Evolutionary conservation across 148 eudicot species (phyloP).

Genomic region (Dianthus caryophyllus): DNA sequence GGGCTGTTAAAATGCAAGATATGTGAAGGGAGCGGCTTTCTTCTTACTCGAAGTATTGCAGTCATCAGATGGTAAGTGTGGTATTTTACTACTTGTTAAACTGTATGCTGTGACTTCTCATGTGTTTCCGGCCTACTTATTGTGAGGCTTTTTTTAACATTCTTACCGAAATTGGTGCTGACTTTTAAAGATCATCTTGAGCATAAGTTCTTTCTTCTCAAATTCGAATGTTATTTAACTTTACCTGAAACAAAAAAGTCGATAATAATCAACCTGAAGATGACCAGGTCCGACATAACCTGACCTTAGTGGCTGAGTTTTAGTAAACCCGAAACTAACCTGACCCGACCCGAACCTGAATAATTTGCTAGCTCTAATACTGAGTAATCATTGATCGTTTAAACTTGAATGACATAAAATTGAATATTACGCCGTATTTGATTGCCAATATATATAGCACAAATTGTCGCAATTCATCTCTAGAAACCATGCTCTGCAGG

Average conservation of each 20-base stretch:
- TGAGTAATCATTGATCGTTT: too few relatives aligned
- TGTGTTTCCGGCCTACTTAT: neutral
- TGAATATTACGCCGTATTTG: too few relatives aligned
- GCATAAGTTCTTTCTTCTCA: neutral
- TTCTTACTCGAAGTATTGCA: slow-evolving; percentile 64
- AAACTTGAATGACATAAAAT: too few relatives aligned
- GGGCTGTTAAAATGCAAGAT: slow-evolving; percentile 74
- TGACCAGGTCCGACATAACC: too few relatives aligned
- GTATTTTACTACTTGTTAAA: neutral
- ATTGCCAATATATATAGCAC: too few relatives aligned
- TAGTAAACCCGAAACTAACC: too few relatives aligned
- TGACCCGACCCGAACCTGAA: too few relatives aligned
- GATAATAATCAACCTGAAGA: too few relatives aligned
- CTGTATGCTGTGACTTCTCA: slow-evolving; percentile 1
- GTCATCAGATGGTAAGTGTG: slow-evolving; percentile 74
- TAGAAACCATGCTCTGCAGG: slow-evolving; percentile 36
- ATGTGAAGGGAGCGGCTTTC: slow-evolving; percentile 72
- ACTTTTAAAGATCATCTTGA: neutral
- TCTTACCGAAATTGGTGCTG: neutral
- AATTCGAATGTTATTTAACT: neutral
- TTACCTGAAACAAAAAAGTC: too few relatives aligned
- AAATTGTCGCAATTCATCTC: neutral
- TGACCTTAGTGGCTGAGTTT: too few relatives aligned
- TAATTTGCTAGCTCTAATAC: too few relatives aligned
- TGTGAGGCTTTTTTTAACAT: neutral